Evolutionary conservation across 805 yeast genomes (phyloP), one percentile per base, ranked within the genome.

Genomic region (Monosporozyma unispora): DNA sequence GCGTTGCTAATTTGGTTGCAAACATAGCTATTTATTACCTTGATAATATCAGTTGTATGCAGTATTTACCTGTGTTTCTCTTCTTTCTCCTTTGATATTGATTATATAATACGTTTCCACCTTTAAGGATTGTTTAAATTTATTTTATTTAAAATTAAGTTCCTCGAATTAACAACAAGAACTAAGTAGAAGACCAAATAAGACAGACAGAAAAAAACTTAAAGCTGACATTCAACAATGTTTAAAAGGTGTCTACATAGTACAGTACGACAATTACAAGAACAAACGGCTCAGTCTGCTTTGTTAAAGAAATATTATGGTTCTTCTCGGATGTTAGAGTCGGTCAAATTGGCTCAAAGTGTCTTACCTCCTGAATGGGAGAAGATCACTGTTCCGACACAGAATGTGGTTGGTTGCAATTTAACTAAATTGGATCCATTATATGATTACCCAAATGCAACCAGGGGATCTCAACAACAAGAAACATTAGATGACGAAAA

Each of bases 291-390:
- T n/a, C 43, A 39, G 9, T 12, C 27, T 5, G 28, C 43, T 1
- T 10, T 41, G 14, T 23, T 44, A 7, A 35, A n/a, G 57, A 80
- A 88, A 62, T 91, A 82, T 71, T 91, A 91, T 66, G 80, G 91
- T 8, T 18, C 21, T 10, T 87, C 89, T 29, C 84, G 82, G 51
- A 74, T 90, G 46, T 77, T 91, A 54, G 86, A 87, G 62, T 79
- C 95, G 48, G 87, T 93, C 56, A 73, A 84, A 57, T 75, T 84
- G 43, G 87, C 97, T 0, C 96, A 91, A 69, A 72, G 84, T 4
- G 74, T 78, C 18, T 80, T 89, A 47, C 91, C 95, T 18, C 71
- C 77, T 45, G 48, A 39, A 23, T 39, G 43, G 43, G 18, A 21
- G 28, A 18, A 28, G 21, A 31, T 23, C 12, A 16, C 38, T 18